phyloP scores from a whole-genome alignment of 2,329 filamentous ascomycete species.

The Fusarium irregulare region DNA sequence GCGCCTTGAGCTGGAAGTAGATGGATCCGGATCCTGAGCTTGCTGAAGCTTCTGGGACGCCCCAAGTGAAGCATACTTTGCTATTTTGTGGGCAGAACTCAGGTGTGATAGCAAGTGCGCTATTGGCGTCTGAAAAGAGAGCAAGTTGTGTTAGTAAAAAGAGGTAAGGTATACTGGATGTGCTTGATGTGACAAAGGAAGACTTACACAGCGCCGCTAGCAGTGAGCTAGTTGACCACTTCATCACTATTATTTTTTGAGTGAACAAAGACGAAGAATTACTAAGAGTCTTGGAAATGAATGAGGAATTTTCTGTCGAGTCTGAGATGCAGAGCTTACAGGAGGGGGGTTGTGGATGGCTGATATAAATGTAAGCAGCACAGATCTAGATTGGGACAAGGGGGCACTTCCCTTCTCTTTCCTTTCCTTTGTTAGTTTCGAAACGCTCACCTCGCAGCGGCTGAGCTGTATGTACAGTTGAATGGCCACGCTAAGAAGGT shows the following conservation, averaged over 20 bases:
- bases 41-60: conserved; percentile 62
- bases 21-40: conserved; percentile 64
- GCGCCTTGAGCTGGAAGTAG: conserved; percentile 70
- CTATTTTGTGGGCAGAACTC: conserved; percentile 56
- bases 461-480: conserved; percentile 5
- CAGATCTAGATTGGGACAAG: conserved; percentile 22
- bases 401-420: conserved; percentile 3
- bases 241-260: conserved; percentile 25
- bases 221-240: conserved; percentile 32
- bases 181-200: neutral
- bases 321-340: conserved; percentile 8
- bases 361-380: conserved; percentile 33
- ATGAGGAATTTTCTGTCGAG: conserved; percentile 9
- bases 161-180: neutral
- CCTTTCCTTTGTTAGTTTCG: conserved; percentile 1
- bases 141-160: conserved; percentile 15
- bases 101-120: conserved; percentile 43
- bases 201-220: conserved; percentile 40
- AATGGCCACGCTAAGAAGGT: neutral
- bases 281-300: neutral
- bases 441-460: conserved; percentile 12
- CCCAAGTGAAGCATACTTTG: conserved; percentile 67
- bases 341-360: conserved; percentile 7
- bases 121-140: conserved; percentile 35
- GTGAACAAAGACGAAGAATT: neutral